Percentiles rank a stretch among this genome's conserved stretches.
phyloP scores from a whole-genome alignment of 2,329 filamentous ascomycete genomes.

The Phoma sp. region DNA sequence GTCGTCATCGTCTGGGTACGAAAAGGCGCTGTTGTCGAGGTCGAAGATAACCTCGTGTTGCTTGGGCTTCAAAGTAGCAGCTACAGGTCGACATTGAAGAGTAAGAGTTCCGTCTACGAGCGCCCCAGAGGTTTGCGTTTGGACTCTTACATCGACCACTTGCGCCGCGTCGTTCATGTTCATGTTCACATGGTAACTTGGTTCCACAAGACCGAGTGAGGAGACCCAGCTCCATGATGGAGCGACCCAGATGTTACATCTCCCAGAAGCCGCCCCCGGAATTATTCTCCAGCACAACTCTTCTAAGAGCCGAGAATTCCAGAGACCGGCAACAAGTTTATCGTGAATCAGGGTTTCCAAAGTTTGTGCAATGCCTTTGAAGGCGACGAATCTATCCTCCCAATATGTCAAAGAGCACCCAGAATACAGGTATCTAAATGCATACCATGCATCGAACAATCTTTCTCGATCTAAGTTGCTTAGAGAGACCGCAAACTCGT shows the following conservation, averaged over 20 bases:
- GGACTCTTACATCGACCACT: neutral
- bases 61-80: neutral
- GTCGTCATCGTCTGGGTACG: neutral
- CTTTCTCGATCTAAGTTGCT: neutral
- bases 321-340: conserved; percentile 1
- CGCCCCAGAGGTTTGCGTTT: neutral
- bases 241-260: neutral
- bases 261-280: neutral
- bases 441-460: neutral
- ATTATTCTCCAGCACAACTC: neutral
- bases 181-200: neutral
- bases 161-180: neutral
- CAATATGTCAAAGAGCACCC: neutral
- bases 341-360: neutral
- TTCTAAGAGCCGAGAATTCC: neutral
- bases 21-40: neutral
- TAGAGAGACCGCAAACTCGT: too few relatives aligned
- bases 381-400: neutral
- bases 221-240: conserved; percentile 4
- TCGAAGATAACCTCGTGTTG: neutral
- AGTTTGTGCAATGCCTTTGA: neutral
- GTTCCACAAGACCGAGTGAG: neutral
- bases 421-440: neutral
- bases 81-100: neutral
- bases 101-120: neutral